Percentiles rank a stretch among this genome's conserved stretches.
Evolutionary conservation across 495 filamentous ascomycete genomes (phyloP).

Genomic region (Aspergillus ostianus): DNA sequence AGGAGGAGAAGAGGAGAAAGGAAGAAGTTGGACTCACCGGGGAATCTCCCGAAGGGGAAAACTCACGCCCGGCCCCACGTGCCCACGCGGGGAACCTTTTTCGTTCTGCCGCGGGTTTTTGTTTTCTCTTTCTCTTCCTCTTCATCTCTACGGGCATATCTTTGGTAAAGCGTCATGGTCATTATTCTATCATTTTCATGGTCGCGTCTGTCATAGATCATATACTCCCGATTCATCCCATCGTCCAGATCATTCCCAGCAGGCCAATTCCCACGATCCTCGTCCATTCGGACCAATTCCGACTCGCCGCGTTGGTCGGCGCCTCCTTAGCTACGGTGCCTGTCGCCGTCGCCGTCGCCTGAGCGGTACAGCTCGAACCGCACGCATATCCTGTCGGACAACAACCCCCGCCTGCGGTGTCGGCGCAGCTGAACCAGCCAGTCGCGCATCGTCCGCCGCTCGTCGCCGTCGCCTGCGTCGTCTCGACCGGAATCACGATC

Average conservation of each 20-base stretch:
- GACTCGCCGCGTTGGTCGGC: constrained; percentile 25
- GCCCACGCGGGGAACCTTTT: not conserved
- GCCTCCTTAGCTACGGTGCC: constrained; percentile 59
- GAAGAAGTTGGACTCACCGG: constrained; percentile 13
- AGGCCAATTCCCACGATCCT: constrained; percentile 11
- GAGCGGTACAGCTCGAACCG: constrained; percentile 68
- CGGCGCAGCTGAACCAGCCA: constrained; percentile 77
- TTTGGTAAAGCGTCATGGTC: not conserved
- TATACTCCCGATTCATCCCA: constrained; percentile 7
- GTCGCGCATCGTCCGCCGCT: constrained; percentile 56
- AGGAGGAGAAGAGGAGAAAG: constrained; percentile 7
- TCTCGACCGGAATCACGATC: constrained; percentile 59
- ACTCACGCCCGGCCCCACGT: constrained; percentile 10
- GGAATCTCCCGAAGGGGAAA: constrained; percentile 9
- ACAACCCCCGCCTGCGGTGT: constrained; percentile 66
- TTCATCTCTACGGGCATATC: not conserved
- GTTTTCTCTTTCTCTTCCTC: not conserved
- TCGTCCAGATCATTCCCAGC: constrained; percentile 17
- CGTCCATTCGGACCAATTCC: constrained; percentile 1
- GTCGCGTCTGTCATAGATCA: not conserved
- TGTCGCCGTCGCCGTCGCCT: constrained; percentile 44
- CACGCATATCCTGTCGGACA: constrained; percentile 75
- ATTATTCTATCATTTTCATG: not conserved
- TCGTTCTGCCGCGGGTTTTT: constrained; percentile 1
- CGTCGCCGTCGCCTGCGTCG: constrained; percentile 32